Evolutionary conservation across 306 rosid genomes (phyloP), one percentile per base, ranked within the genome.

Genomic region (Oxytropis ochrocephala): DNA sequence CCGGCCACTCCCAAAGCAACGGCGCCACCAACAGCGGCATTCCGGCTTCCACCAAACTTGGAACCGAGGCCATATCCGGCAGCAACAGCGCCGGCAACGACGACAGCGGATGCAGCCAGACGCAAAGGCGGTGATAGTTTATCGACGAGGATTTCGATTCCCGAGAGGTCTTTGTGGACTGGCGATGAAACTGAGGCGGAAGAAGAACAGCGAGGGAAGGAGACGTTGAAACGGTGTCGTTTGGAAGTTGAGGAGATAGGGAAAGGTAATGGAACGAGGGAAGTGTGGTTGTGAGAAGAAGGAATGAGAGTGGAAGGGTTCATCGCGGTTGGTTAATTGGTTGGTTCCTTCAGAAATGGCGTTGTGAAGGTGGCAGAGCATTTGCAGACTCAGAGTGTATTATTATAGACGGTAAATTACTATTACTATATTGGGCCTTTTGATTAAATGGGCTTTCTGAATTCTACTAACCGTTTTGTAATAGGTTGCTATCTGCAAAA

Each of bases 31-130:
- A 84, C n/a, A 0, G 97, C 96, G 0, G 95, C 83, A 47, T 71
- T 78, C 42, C 80, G 82, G 11, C 81, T 76, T 63, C 85, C 82
- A 2, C 89, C 89, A 8, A 94, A 68, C 35, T 85, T 80, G 0
- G 83, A 68, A n/a, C 99, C 96, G 46, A 94, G 54, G 19, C 95
- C 90, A 35, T 84, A 89, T 0, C 99, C 99, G 0, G 95, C 99
- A 0, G 95, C 92, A 0, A 79, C 76, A 3, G 97, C 96, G 6
- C 95, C 92, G 11, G 95, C 95, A 1, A 94, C 51, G 35, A 94
- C 39, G 41, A 94, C 47, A 11, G 87, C 99, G 7, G 99, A 94
- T 38, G 78, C 81, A 2, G 87, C 99, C 1, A 91, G 46, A 16
- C 99, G 78, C 2, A 81, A 30, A 4, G 96, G 89, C 72, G 96